Base-by-base conservation (phyloP, 2,329 filamentous ascomycete genomes). In the Botrytis cinerea region DNA sequence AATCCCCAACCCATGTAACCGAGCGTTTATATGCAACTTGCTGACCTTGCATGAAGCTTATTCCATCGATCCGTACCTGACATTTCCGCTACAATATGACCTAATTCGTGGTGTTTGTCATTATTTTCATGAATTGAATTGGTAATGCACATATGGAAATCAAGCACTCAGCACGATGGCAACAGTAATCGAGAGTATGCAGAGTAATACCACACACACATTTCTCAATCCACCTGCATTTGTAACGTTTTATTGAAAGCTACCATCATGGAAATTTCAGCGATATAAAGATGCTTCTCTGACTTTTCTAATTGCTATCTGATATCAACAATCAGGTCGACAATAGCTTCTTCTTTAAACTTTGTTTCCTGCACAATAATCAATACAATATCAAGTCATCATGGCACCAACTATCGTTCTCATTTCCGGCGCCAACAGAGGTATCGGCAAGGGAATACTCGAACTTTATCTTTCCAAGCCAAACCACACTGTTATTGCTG, bases 401-500 rank as follows among this genome's bases (percentile, higher is more conserved):
- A 63, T 63, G 60, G 38, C 38, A 40, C 38, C 60, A 43, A 63
- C 38, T 43, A 63, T 28, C 4, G 38, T 63, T 16, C 72, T 78
- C 38, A 78, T 77, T 51, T 75, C 75, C 7, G 76, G 75, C 64
- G 73, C 75, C 28, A 75, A 74, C 51, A 54, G 75, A 70, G 76
- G 75, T 9, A 75, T 74, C 60, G 83, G 83, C 20, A 79, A 80
- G 60, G 81, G 80, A 25, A 77, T 83, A 51, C 76, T 81, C 73
- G 70, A 78, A 69, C 60, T 70, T 9, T 82, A 81, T 76, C 80
- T 85, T 57, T 72, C 75, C 5, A 76, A 79, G 5, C 81, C 83
- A 1, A 78, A 82, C 66, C 80, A 80, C 40, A 83, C 78, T 46
- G 80, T 85, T 62, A 80, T 85, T 32, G 83, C 83, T 35, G 81